Evolutionary conservation across 129 eudicot genomes (phyloP), one percentile per base, ranked within the genome.

Genomic region (Centaurea solstitialis): DNA sequence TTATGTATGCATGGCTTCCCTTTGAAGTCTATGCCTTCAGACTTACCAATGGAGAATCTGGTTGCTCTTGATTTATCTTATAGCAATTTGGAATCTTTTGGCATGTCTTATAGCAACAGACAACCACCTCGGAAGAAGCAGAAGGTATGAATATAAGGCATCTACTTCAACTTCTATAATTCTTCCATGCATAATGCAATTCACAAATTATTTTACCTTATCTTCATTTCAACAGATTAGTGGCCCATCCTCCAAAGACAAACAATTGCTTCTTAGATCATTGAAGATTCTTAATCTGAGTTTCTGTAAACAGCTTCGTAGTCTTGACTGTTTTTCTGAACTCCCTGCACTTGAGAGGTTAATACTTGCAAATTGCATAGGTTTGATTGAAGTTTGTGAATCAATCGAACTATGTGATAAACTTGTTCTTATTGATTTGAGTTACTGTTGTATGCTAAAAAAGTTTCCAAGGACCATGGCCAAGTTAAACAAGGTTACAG

Each of bases 211-310:
- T 53, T 4, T 15, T 3, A 53, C 64, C 7, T 65, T 15, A 12
- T 17, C 37, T 41, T 40, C 1, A 4, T 80, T 74, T 10, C 68
- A 76, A 17, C 81, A 67, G 81, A 23, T 6, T 41, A 66, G 0
- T 0, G 66, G n/a, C n/a, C n/a, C n/a, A n/a, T n/a, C n/a, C 30
- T 67, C 67, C 8, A 77, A 77, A 40, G 66, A 40, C 6, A 4
- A 5, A 4, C 13, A 23, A 73, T 22, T 70, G n/a, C 85, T 83
- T 21, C 85, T 83, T 21, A 24, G 66, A 18, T 53, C 53, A 10
- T 23, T 87, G 57, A 87, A 83, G 33, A 26, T 83, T 43, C 87
- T 87, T 65, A 62, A 87, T 83, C 78, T 83, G 4, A 87, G 87
- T 81, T 76, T 65, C 62, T 83, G 76, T 53, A 7, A 43, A 18